Evolutionary conservation across 2,329 filamentous ascomycete genomes (phyloP), one percentile per base, ranked within the genome.

Genomic region (Phaeosphaeriaceae sp.): DNA sequence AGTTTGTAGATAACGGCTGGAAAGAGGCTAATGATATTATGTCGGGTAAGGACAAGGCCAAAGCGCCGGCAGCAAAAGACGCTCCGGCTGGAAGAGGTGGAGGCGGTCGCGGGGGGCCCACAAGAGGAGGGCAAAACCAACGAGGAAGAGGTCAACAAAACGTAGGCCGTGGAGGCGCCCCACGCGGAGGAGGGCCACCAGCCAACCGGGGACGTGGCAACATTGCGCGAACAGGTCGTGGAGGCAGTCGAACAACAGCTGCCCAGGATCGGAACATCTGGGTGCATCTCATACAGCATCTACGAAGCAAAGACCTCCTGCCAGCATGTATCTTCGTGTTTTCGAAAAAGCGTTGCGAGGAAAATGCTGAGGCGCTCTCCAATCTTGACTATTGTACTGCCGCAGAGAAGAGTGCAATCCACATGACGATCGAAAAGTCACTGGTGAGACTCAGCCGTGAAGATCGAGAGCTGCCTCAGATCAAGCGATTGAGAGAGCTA

Each of bases 321-420:
- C 94, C 94, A 0, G 91, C 89, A 7, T 97, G 93, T 71, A 96
- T 99, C 60, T 99, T 99, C 68, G 93, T 99, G 47, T 99, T 99
- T 74, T 99, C 94, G 2, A 99, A 97, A 77, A 96, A 94, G 74
- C 83, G 94, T 43, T 97, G 94, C 65, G 94, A 99, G 73, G 92
- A 97, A 69, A 99, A 97, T 70, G 94, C 94, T 0, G 91, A 97
- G 70, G 93, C 94, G 0, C 80, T 99, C 17, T 93, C 90, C 54
- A 97, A 97, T 67, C 87, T 96, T 60, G 94, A 99, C 68, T 97
- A 96, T 67, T 95, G 89, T 70, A 97, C 89, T 5, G 91, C 92
- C 0, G 83, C 87, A 3, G 94, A 99, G 76, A 97, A 97, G 81
- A 99, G 94, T 63, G 87, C 90, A 37, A 95, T 96, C 49, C 93